Percentiles rank a stretch among this genome's conserved stretches.
phyloP scores from a whole-genome alignment of 495 filamentous ascomycete species.

The Aspergillus affinis region DNA sequence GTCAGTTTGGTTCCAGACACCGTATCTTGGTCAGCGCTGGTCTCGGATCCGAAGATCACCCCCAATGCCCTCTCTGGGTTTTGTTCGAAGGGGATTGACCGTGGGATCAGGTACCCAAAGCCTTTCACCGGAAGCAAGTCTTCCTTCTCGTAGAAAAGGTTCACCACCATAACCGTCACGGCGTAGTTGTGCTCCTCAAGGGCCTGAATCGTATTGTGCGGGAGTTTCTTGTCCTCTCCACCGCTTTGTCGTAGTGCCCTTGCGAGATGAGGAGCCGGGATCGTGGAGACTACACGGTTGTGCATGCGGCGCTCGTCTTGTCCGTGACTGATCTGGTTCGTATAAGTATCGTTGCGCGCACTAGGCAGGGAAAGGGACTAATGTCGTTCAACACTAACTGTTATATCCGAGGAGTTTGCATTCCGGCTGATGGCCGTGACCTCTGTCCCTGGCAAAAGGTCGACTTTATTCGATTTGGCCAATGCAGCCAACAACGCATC shows the following conservation, averaged over 20 bases:
- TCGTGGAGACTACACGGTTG: slow-evolving; percentile 70
- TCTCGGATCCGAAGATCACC: slow-evolving; percentile 85
- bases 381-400: slow-evolving; percentile 14
- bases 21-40: slow-evolving; percentile 53
- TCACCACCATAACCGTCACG: slow-evolving; percentile 86
- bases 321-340: slow-evolving; percentile 16
- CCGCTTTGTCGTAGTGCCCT: slow-evolving; percentile 18
- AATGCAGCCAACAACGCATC: slow-evolving; percentile 29
- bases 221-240: slow-evolving; percentile 12
- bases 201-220: slow-evolving; percentile 23
- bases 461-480: slow-evolving; percentile 30
- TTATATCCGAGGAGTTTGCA: slow-evolving; percentile 16
- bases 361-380: background rate
- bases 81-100: slow-evolving; percentile 61
- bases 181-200: slow-evolving; percentile 56
- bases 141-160: slow-evolving; percentile 74
- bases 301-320: slow-evolving; percentile 31
- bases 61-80: slow-evolving; percentile 87
- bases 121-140: slow-evolving; percentile 64
- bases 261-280: slow-evolving; percentile 47
- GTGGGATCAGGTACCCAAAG: slow-evolving; percentile 89
- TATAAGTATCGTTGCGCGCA: background rate
- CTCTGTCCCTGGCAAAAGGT: slow-evolving; percentile 23
- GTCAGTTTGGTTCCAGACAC: slow-evolving; percentile 79
- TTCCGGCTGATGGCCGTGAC: slow-evolving; percentile 21